Percentiles rank a stretch among this genome's conserved stretches.
phyloP scores from a whole-genome alignment of 78 protist genomes.

The Dictyostelium purpureum region DNA sequence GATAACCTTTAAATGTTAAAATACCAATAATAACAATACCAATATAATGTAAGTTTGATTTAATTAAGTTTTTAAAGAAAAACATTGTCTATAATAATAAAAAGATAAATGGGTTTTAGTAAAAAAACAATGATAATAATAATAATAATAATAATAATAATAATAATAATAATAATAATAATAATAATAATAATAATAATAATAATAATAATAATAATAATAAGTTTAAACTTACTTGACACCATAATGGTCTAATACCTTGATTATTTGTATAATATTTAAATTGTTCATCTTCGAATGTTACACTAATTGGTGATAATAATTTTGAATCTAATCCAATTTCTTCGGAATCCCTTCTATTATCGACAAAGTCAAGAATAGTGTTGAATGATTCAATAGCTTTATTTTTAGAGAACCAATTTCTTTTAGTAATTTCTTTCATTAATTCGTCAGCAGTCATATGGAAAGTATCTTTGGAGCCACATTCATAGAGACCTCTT shows the following conservation, averaged over 20 bases:
- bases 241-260: conserved; percentile 50
- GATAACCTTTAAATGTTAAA: background rate
- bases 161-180: background rate
- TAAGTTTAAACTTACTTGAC: conserved; percentile 17
- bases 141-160: background rate
- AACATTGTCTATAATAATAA: background rate
- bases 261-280: conserved; percentile 3
- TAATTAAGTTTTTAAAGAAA: background rate
- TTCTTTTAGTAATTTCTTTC: background rate
- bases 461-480: background rate
- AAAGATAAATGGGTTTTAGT: background rate
- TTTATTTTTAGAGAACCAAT: conserved; percentile 22
- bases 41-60: background rate
- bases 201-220: background rate
- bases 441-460: conserved; percentile 9
- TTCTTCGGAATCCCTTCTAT: background rate
- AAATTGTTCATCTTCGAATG: background rate
- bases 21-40: background rate
- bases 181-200: background rate
- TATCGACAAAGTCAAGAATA: background rate
- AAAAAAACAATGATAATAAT: background rate
- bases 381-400: background rate
- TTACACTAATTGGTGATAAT: background rate
- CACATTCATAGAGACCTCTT: conserved; percentile 53
- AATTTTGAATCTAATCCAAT: conserved; percentile 9